phyloP scores from a whole-genome alignment of 176 grass and related monocot species.

The Oryza longistaminata region DNA sequence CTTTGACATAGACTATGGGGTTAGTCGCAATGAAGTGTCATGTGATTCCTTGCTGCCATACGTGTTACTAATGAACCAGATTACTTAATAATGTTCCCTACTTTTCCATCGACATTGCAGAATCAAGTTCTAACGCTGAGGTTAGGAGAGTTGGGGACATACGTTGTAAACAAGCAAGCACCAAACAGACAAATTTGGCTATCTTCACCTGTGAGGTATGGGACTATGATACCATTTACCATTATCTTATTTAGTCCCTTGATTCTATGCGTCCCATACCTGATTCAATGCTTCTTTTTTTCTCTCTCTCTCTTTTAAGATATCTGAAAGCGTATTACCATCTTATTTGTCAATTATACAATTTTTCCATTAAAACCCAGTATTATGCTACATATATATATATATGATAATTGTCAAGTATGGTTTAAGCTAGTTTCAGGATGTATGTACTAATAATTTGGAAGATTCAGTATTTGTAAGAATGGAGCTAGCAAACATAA shows the following conservation, averaged over 20 bases:
- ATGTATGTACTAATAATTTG: background rate
- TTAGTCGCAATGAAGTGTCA: conserved; percentile 43
- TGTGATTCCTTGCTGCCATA: background rate
- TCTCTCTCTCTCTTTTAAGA: background rate
- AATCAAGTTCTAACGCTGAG: conserved; percentile 91
- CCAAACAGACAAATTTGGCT: conserved; percentile 94
- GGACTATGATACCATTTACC: conserved; percentile 23
- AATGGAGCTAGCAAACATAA: background rate
- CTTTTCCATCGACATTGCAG: conserved; percentile 47
- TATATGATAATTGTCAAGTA: background rate
- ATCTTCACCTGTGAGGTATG: conserved; percentile 92
- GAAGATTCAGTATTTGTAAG: background rate
- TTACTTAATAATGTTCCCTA: background rate
- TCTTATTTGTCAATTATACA: background rate
- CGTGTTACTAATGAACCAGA: conserved; percentile 18
- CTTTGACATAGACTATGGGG: conserved; percentile 87
- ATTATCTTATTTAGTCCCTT: background rate
- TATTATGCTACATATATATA: background rate
- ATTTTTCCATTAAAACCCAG: background rate
- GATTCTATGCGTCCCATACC: background rate
- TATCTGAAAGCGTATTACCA: background rate
- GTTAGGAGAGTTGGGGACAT: conserved; percentile 70
- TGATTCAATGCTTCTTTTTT: conserved; percentile 1
- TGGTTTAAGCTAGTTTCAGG: background rate
- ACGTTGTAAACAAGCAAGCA: conserved; percentile 95